Percentiles rank a stretch among this genome's conserved stretches.
phyloP scores from a whole-genome alignment of 73 alveolate species.

The Paraurostyla sp. region DNA sequence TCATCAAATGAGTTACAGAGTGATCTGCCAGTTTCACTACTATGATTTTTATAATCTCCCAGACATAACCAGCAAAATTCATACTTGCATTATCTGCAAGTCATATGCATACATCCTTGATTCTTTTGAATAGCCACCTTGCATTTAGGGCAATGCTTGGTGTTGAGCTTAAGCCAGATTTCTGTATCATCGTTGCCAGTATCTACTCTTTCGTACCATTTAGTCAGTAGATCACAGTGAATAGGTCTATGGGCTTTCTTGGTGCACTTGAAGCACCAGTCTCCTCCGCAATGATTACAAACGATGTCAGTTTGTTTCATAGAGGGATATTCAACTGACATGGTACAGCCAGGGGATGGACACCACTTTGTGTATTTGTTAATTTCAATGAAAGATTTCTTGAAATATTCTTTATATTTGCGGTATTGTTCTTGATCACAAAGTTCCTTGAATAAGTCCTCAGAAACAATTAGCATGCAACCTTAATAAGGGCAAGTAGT shows the following conservation, averaged over 20 bases:
- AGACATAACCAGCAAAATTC: constrained; percentile 96
- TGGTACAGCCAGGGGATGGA: constrained; percentile 89
- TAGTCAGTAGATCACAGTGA: constrained; percentile 77
- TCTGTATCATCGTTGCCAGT: constrained; percentile 43
- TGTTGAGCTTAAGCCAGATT: constrained; percentile 73
- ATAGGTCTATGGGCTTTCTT: constrained; percentile 92
- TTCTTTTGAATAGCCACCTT: constrained; percentile 94
- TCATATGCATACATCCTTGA: constrained; percentile 98
- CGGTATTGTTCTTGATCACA: not conserved
- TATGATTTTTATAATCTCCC: constrained; percentile 82
- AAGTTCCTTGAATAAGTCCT: constrained; percentile 61
- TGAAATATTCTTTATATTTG: constrained; percentile 65
- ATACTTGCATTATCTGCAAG: constrained; percentile 92
- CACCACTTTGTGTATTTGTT: constrained; percentile 82
- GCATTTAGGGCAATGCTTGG: constrained; percentile 97
- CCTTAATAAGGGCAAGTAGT: constrained; percentile 78
- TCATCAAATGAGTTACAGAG: constrained; percentile 66
- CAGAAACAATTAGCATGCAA: constrained; percentile 82
- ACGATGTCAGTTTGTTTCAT: constrained; percentile 81
- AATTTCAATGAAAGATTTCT: constrained; percentile 85
- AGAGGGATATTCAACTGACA: constrained; percentile 79
- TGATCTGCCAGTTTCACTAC: constrained; percentile 68
- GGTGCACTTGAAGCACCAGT: constrained; percentile 87
- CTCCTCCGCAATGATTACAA: constrained; percentile 79
- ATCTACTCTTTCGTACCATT: constrained; percentile 79